A percentile compares a stretch with the other conserved stretches of the same genome.
phyloP scores from a whole-genome alignment of 1,139 yeast genomes.

The Zygotorulaspora mrakii region DNA sequence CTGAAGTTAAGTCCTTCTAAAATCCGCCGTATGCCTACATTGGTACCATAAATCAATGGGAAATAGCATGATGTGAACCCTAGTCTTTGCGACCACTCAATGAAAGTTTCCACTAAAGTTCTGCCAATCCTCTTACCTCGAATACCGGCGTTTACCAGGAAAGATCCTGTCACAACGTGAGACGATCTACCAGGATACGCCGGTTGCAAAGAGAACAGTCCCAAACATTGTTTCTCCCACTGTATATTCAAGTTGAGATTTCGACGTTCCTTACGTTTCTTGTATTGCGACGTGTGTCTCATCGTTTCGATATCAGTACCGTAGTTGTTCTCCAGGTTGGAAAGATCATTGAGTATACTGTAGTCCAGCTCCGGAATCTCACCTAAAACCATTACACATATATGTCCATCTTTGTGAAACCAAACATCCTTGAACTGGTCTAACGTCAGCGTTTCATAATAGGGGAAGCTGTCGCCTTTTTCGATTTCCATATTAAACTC shows the following conservation, averaged over 20 bases:
- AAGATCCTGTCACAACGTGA: slow-evolving; percentile 88
- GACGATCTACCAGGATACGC: slow-evolving; percentile 90
- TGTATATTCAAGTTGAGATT: slow-evolving; percentile 44
- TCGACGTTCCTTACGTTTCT: slow-evolving; percentile 28
- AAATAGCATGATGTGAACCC: slow-evolving; percentile 84
- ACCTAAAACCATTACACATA: slow-evolving; percentile 83
- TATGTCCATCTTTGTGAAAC: slow-evolving; percentile 69
- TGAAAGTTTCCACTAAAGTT: slow-evolving; percentile 73
- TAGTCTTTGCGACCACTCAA: slow-evolving; percentile 86
- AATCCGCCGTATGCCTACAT: slow-evolving; percentile 73
- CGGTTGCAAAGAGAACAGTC: slow-evolving; percentile 78
- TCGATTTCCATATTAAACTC: slow-evolving; percentile 92
- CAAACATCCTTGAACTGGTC: slow-evolving; percentile 77
- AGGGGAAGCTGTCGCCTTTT: slow-evolving; percentile 82
- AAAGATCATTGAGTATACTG: slow-evolving; percentile 22
- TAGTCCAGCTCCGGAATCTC: slow-evolving; percentile 59
- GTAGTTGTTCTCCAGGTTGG: slow-evolving; percentile 19
- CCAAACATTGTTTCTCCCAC: slow-evolving; percentile 90
- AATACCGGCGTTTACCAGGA: slow-evolving; percentile 86
- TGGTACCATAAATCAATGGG: slow-evolving; percentile 84
- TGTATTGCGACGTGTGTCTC: slow-evolving; percentile 32
- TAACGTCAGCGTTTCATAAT: slow-evolving; percentile 68
- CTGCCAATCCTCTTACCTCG: slow-evolving; percentile 92
- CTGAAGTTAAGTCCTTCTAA: slow-evolving; percentile 78
- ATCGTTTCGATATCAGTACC: slow-evolving; percentile 27